Evolutionary conservation across 257 asterid genomes (phyloP).

Genomic region (Scutellaria barbata): DNA sequence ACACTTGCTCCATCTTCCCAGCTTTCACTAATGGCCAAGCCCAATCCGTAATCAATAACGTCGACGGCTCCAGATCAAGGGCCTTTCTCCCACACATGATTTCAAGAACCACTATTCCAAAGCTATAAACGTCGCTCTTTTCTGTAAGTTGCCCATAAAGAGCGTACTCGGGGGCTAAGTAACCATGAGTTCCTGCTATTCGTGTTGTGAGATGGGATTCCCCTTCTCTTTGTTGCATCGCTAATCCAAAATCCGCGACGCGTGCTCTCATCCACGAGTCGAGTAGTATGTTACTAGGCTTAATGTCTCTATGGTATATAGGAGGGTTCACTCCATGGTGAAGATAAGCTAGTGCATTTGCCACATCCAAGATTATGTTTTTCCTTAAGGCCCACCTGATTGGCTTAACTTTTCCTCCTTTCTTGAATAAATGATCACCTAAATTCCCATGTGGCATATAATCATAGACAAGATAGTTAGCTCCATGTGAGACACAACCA

Average conservation of each 20-base stretch:
- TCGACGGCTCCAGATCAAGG: slow-evolving; percentile 41
- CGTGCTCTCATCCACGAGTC: slow-evolving; percentile 62
- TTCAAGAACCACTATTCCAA: slow-evolving; percentile 62
- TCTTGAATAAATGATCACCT: slow-evolving; percentile 44
- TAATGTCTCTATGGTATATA: slow-evolving; percentile 67
- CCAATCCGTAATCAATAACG: slow-evolving; percentile 65
- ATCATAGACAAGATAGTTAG: slow-evolving; percentile 60
- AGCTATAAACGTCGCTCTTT: slow-evolving; percentile 70
- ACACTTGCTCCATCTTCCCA: slow-evolving; percentile 47
- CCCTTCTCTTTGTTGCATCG: slow-evolving; percentile 45
- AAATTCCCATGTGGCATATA: slow-evolving; percentile 65
- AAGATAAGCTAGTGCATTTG: slow-evolving; percentile 63
- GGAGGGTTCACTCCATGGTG: slow-evolving; percentile 69
- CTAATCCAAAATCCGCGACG: slow-evolving; percentile 68
- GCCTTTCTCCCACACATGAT: slow-evolving; percentile 63
- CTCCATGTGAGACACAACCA: slow-evolving; percentile 45
- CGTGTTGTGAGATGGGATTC: slow-evolving; percentile 48
- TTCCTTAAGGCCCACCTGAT: slow-evolving; percentile 64
- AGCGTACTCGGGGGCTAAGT: slow-evolving; percentile 71
- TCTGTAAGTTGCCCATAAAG: slow-evolving; percentile 66
- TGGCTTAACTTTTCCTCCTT: slow-evolving; percentile 19
- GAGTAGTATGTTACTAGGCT: slow-evolving; percentile 64
- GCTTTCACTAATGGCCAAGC: slow-evolving; percentile 56
- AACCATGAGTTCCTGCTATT: slow-evolving; percentile 65
- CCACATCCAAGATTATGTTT: slow-evolving; percentile 64